These are phyloP conservation scores for Tetraselmis chui DNA, from an alignment of 139 green algal genomes.

Conservation along the genomic window DNA sequence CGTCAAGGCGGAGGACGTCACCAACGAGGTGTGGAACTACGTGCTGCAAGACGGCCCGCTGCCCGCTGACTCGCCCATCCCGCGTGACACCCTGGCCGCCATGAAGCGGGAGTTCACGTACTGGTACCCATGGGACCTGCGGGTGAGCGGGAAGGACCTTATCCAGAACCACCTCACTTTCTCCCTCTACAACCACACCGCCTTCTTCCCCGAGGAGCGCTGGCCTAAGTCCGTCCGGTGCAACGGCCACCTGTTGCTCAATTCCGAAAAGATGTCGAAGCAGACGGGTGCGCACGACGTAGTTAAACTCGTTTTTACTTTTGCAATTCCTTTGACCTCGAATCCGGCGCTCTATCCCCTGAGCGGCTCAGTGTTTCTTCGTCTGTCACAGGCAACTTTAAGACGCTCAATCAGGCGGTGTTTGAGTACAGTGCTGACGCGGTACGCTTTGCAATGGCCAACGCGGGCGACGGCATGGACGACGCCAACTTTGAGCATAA, in stretches of 20 bases:
- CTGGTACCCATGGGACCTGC: slow-evolving; percentile 99
- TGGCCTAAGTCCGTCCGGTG: slow-evolving; percentile 70
- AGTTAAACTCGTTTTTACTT: no score
- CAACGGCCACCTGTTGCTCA: slow-evolving; percentile 97
- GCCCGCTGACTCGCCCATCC: slow-evolving; percentile 52
- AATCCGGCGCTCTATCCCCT: no score
- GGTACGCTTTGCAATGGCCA: slow-evolving; percentile 88
- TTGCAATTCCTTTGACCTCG: no score
- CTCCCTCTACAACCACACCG: slow-evolving; percentile 94
- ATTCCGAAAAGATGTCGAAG: slow-evolving; percentile 99
- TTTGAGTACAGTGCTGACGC: slow-evolving; percentile 86
- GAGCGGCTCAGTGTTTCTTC: no score
- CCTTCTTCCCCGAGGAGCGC: slow-evolving; percentile 67
- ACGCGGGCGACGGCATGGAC: slow-evolving; percentile 93
- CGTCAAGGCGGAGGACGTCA: slow-evolving; percentile 74
- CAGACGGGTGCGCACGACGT: slow-evolving; percentile 51
- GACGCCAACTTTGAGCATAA: slow-evolving; percentile 95
- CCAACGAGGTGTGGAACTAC: slow-evolving; percentile 79
- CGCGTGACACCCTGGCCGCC: slow-evolving; percentile 37
- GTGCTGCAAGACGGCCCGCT: slow-evolving; percentile 66
- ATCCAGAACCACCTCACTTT: slow-evolving; percentile 99
- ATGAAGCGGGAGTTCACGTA: slow-evolving; percentile 90
- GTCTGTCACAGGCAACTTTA: slow-evolving; percentile 72
- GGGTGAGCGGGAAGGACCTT: slow-evolving; percentile 88
- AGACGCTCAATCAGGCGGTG: slow-evolving; percentile 80